These are phyloP conservation scores for Dimocarpus longan DNA, from an alignment of 345 rosid genomes.

Conservation along the genomic window DNA sequence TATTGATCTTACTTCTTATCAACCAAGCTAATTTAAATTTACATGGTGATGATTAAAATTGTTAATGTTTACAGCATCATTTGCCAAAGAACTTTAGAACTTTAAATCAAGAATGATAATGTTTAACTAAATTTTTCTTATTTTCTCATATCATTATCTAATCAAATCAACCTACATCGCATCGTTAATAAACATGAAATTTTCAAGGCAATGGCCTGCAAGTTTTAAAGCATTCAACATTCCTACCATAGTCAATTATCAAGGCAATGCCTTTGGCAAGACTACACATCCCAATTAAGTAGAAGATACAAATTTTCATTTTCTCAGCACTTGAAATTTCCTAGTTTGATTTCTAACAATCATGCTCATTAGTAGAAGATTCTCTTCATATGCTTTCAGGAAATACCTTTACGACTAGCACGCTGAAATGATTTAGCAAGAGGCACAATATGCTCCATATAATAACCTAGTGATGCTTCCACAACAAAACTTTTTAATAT, in stretches of 20 bases:
- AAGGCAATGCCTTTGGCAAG: not conserved
- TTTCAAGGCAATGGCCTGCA: too few species aligned
- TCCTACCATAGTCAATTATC: not conserved
- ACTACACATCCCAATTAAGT: not conserved
- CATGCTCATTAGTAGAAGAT: not conserved
- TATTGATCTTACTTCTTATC: not conserved
- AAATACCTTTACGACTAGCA: slow-evolving; percentile 67
- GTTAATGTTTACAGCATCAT: not conserved
- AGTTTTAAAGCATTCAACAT: not conserved
- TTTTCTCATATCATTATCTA: not conserved
- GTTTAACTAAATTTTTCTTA: not conserved
- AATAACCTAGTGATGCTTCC: slow-evolving; percentile 78
- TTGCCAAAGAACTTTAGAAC: not conserved
- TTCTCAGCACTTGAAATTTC: slow-evolving; percentile 15
- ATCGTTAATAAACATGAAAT: not conserved
- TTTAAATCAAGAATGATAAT: not conserved
- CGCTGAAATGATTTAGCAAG: slow-evolving; percentile 68
- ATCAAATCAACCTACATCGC: not conserved
- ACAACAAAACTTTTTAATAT: slow-evolving; percentile 61
- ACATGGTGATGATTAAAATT: not conserved
- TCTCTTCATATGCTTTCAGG: slow-evolving; percentile 12
- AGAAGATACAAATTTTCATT: not conserved
- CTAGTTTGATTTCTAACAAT: not conserved
- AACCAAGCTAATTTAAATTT: not conserved
- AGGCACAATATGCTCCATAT: slow-evolving; percentile 79